A percentile compares a stretch with the other conserved stretches of the same genome.
Evolutionary conservation across 441 rosid genomes (phyloP).

Genomic region (Biscutella auriculata): DNA sequence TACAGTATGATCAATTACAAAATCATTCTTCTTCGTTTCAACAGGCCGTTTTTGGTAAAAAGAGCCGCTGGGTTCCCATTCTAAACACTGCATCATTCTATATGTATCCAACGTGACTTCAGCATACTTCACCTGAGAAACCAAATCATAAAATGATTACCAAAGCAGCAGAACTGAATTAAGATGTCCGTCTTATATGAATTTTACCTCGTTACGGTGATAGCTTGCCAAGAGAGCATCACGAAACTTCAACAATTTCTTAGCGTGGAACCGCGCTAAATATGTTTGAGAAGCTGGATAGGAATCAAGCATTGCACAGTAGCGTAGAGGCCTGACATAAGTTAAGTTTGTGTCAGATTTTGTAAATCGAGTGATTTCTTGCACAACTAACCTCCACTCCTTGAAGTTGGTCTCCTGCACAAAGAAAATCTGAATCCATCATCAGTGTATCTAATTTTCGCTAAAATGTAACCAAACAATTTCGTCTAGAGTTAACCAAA

Average conservation of each 20-base stretch:
- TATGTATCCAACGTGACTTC: constrained; percentile 77
- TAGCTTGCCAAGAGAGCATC: constrained; percentile 76
- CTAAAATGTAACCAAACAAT: no score
- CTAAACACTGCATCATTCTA: constrained; percentile 90
- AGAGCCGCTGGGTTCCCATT: constrained; percentile 88
- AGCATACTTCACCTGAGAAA: constrained; percentile 77
- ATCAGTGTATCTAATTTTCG: no score
- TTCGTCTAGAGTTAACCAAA: no score
- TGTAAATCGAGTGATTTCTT: constrained; percentile 65
- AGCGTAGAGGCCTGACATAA: constrained; percentile 66
- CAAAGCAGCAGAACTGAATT: no score
- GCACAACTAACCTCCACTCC: constrained; percentile 85
- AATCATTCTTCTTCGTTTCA: constrained; percentile 63
- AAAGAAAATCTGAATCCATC: background rate
- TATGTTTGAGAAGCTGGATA: constrained; percentile 65
- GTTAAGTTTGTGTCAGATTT: constrained; percentile 33
- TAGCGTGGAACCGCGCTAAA: constrained; percentile 74
- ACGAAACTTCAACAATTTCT: constrained; percentile 62
- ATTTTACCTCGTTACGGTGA: constrained; percentile 73
- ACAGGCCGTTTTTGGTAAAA: constrained; percentile 46
- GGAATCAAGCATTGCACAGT: constrained; percentile 49
- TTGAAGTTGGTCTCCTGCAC: constrained; percentile 72
- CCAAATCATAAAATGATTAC: constrained; percentile 7
- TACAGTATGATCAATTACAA: constrained; percentile 50
- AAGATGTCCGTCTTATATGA: no score